phyloP scores from a whole-genome alignment of 257 asterid species.

The Solanum pinnatisectum region DNA sequence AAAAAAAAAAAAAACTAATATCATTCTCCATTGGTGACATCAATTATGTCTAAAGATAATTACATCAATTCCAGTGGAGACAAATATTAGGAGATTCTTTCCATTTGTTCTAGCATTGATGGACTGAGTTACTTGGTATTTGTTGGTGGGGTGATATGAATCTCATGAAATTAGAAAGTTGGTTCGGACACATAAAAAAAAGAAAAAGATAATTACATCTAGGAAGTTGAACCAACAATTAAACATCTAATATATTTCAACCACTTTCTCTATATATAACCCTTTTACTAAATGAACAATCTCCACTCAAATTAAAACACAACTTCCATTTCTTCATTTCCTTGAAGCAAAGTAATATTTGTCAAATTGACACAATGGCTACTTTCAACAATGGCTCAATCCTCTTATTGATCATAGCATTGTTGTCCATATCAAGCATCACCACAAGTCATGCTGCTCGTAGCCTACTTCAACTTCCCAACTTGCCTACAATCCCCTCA shows the following conservation, averaged over 20 bases:
- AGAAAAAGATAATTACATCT: neutral
- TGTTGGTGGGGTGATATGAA: neutral
- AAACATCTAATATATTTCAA: neutral
- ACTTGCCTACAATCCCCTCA: neutral
- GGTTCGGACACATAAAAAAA: fast-evolving
- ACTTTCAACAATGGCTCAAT: neutral
- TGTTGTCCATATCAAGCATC: neutral
- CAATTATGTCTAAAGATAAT: neutral
- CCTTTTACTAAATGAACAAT: neutral
- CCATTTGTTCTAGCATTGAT: neutral
- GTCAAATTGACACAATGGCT: neutral
- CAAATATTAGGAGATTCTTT: neutral
- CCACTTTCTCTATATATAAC: neutral
- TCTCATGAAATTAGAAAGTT: neutral
- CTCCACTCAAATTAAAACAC: neutral
- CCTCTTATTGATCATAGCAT: neutral
- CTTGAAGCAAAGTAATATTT: neutral
- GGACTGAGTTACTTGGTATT: neutral
- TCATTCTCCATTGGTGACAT: neutral
- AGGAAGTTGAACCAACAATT: neutral
- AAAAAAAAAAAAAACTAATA: neutral
- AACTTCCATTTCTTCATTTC: neutral
- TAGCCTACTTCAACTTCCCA: neutral
- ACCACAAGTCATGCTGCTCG: neutral
- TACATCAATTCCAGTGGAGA: neutral